Evolutionary conservation across 73 alveolate genomes (phyloP).

Genomic region (Tetrahymena elliotti): DNA sequence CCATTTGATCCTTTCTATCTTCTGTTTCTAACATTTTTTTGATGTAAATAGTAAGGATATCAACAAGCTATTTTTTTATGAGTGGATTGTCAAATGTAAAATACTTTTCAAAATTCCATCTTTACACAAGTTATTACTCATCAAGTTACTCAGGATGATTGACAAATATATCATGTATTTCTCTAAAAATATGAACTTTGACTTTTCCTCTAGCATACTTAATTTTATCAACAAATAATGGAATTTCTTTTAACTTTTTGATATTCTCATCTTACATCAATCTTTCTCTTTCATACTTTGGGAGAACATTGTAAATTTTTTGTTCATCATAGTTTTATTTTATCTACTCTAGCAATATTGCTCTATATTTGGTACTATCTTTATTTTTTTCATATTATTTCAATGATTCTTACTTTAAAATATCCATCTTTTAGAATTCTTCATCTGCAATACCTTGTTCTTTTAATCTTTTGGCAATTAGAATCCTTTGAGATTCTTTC

Average conservation of each 20-base stretch:
- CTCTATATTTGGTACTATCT: too few species aligned
- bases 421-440: neutral
- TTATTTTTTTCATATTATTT: neutral
- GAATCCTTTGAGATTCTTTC: neutral
- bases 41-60: neutral
- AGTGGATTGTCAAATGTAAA: neutral
- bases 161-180: neutral
- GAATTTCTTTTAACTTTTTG: neutral
- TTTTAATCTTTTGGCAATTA: neutral
- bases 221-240: neutral
- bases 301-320: too few species aligned
- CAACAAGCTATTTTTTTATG: neutral
- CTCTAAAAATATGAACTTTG: neutral
- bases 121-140: neutral
- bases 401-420: neutral
- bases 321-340: too few species aligned
- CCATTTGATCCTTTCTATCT: neutral
- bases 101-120: neutral
- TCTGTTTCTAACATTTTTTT: neutral
- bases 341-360: too few species aligned
- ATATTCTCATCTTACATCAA: neutral
- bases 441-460: neutral
- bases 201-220: neutral
- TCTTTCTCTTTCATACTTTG: neutral
- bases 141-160: neutral